Percentiles rank a stretch among this genome's conserved stretches.
These are phyloP conservation scores for Cryphonectria japonica DNA, from an alignment of 2,329 filamentous ascomycete genomes.

Conservation along the genomic window DNA sequence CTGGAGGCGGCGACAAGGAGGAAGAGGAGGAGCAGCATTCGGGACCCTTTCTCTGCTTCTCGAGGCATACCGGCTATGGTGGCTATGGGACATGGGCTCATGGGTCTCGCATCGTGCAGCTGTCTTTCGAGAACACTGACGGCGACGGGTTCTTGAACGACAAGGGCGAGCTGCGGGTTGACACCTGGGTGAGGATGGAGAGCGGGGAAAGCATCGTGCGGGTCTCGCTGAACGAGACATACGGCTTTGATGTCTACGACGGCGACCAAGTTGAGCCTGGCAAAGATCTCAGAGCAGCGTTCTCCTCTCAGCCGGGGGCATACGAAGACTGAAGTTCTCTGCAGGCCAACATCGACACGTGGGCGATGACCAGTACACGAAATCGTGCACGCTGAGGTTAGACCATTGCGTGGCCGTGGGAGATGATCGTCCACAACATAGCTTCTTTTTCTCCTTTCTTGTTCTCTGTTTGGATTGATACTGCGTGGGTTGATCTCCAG, in stretches of 20 bases:
- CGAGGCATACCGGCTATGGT: conserved; percentile 29
- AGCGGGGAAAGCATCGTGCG: conserved; percentile 18
- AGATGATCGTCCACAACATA: no score
- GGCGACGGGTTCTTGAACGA: conserved; percentile 14
- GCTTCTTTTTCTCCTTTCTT: no score
- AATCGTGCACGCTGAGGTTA: no score
- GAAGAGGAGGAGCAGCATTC: conserved; percentile 35
- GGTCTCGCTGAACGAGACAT: conserved; percentile 29
- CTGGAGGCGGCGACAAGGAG: conserved; percentile 28
- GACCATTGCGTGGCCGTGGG: no score
- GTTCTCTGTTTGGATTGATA: no score
- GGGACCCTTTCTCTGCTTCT: conserved; percentile 50
- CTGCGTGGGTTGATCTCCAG: no score
- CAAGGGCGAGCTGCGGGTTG: conserved; percentile 16
- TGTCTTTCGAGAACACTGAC: conserved; percentile 25
- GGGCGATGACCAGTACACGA: no score
- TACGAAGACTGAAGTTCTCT: not conserved
- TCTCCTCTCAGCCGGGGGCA: not conserved
- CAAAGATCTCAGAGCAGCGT: not conserved
- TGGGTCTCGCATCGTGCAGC: conserved; percentile 29
- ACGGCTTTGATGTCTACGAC: conserved; percentile 27
- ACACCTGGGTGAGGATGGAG: conserved; percentile 31
- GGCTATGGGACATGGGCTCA: conserved; percentile 29
- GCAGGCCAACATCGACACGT: no score
- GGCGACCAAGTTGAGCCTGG: not conserved